Conservation (phyloP, 257 asterid genomes). For the Solanum sejunctum region DNA sequence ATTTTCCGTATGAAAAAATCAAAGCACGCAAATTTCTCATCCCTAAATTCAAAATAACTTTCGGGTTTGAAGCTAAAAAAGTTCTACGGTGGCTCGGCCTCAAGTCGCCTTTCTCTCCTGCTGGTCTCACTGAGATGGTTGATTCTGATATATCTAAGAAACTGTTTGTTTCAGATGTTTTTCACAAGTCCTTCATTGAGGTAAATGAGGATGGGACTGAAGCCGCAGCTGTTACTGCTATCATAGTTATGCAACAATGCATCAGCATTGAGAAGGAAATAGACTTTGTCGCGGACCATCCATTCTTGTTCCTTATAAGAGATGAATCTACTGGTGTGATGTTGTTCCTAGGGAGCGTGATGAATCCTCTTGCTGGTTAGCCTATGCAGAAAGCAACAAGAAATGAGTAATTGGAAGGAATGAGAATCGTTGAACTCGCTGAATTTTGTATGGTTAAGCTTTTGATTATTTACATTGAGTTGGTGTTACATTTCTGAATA, state of each 20-base stretch:
- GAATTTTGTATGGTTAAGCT: too few species aligned
- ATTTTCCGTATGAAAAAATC: slow-evolving; percentile 2
- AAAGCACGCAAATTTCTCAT: slow-evolving; percentile 9
- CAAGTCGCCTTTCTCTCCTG: slow-evolving; percentile 9
- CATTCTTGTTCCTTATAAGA: slow-evolving; percentile 19
- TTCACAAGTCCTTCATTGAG: neutral
- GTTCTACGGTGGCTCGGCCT: slow-evolving; percentile 12
- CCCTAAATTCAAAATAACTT: slow-evolving; percentile 22
- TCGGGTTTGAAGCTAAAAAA: slow-evolving; percentile 25
- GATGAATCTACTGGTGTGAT: slow-evolving; percentile 15
- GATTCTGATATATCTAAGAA: slow-evolving; percentile 2
- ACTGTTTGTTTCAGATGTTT: slow-evolving; percentile 10
- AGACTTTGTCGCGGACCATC: slow-evolving; percentile 27
- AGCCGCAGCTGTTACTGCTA: slow-evolving; percentile 16
- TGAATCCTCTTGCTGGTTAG: slow-evolving; percentile 9
- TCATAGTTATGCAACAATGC: accelerated
- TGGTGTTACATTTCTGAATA: neutral
- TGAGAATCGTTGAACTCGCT: neutral
- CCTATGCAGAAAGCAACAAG: neutral
- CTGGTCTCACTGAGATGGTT: slow-evolving; percentile 18
- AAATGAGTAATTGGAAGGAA: neutral
- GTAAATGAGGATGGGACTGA: slow-evolving; percentile 29
- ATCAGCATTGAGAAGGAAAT: neutral
- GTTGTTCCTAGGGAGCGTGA: slow-evolving; percentile 16
- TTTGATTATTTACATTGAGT: neutral